A percentile compares a stretch with the other conserved stretches of the same genome.
These are phyloP conservation scores for Trypethelium eluteriae DNA, from an alignment of 495 filamentous ascomycete genomes.

Conservation along the genomic window DNA sequence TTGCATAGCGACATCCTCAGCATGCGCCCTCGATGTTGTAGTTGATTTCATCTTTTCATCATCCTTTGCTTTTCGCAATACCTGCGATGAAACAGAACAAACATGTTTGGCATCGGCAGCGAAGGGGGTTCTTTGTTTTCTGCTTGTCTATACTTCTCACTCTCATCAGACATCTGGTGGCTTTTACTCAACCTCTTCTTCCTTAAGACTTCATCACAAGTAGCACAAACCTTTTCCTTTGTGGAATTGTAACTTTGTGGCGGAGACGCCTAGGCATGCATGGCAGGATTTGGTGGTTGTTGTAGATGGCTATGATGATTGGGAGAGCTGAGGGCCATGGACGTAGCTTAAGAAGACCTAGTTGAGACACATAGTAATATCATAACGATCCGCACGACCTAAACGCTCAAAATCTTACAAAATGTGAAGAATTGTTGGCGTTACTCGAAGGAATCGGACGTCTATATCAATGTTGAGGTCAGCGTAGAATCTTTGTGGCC, in stretches of 20 bases:
- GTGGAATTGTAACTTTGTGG: neutral
- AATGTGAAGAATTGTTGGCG: neutral
- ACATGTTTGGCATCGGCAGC: neutral
- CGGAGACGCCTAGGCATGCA: neutral
- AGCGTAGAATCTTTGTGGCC: no score
- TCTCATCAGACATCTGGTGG: neutral
- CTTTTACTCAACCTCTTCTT: neutral
- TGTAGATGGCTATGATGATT: neutral
- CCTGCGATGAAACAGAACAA: neutral
- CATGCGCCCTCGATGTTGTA: neutral
- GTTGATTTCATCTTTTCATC: neutral
- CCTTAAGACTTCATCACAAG: neutral
- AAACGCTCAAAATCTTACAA: neutral
- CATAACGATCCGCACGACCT: neutral
- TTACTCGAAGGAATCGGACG: neutral
- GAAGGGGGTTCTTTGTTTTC: neutral
- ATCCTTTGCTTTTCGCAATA: neutral
- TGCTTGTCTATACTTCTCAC: neutral
- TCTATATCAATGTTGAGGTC: no score
- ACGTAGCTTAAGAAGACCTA: neutral
- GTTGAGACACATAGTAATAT: neutral
- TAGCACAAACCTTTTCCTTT: neutral
- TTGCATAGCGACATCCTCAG: constrained; percentile 8
- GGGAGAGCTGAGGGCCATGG: neutral
- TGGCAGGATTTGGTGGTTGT: neutral